A percentile compares a stretch with the other conserved stretches of the same genome.
Conservation (phyloP, 345 rosid species). For the Syzygium aromaticum region DNA sequence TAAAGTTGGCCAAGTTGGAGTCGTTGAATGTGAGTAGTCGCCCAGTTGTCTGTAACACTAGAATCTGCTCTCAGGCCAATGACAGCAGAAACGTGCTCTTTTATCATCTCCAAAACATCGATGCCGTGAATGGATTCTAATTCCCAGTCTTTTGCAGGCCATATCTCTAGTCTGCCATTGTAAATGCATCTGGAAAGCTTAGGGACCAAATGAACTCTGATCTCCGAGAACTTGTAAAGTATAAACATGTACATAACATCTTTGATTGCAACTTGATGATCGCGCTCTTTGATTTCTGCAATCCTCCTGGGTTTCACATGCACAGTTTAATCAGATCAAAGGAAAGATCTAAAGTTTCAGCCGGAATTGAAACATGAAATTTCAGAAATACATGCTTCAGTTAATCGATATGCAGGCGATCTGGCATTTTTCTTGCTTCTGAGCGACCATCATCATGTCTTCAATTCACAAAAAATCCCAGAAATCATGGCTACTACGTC, state of each 20-base stretch:
- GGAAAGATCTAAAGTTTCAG: background rate
- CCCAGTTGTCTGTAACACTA: constrained; percentile 81
- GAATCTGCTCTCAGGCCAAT: constrained; percentile 69
- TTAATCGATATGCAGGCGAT: background rate
- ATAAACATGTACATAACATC: constrained; percentile 87
- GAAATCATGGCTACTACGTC: background rate
- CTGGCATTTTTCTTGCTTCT: background rate
- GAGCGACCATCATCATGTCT: background rate
- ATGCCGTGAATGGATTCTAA: constrained; percentile 67
- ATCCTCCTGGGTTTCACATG: constrained; percentile 54
- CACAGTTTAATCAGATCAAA: constrained; percentile 4
- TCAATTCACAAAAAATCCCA: background rate
- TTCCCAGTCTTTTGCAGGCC: constrained; percentile 90
- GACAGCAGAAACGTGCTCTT: constrained; percentile 60
- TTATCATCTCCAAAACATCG: constrained; percentile 66
- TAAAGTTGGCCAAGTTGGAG: constrained; percentile 45
- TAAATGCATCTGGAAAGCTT: constrained; percentile 77
- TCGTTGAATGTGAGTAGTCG: constrained; percentile 54
- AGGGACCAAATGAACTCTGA: constrained; percentile 77
- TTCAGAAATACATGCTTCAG: background rate
- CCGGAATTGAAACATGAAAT: background rate
- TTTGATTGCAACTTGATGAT: constrained; percentile 61
- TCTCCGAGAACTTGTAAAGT: constrained; percentile 75
- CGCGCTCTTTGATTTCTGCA: constrained; percentile 55
- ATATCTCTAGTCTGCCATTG: constrained; percentile 80